A percentile compares a stretch with the other conserved stretches of the same genome.
Evolutionary conservation across 2,329 filamentous ascomycete genomes (phyloP).

Genomic region (Fusarium sp.): DNA sequence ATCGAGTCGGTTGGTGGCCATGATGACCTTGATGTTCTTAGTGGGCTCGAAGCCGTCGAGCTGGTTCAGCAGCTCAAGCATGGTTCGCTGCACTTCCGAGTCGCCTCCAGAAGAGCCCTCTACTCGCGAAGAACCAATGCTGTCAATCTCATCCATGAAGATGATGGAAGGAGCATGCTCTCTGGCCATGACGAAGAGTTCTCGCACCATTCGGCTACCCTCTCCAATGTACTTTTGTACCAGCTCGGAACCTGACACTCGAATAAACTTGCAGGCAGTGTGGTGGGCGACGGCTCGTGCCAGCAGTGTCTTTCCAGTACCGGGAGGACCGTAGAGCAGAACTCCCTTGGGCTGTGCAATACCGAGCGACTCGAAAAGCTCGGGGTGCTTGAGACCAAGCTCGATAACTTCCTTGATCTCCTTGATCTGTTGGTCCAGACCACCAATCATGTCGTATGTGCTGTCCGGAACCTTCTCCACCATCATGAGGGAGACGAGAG

Average conservation of each 20-base stretch:
- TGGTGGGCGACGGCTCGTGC: slow-evolving; percentile 97
- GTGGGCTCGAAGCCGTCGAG: slow-evolving; percentile 98
- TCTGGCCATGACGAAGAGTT: slow-evolving; percentile 98
- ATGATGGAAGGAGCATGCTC: slow-evolving; percentile 99
- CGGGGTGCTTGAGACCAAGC: slow-evolving; percentile 96
- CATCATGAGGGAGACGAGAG: slow-evolving; percentile 99
- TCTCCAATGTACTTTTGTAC: slow-evolving; percentile 99
- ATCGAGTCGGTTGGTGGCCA: slow-evolving; percentile 98
- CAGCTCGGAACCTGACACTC: slow-evolving; percentile 93
- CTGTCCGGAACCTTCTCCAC: slow-evolving; percentile 99
- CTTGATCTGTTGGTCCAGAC: slow-evolving; percentile 98
- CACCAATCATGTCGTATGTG: slow-evolving; percentile 99
- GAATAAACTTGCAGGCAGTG: slow-evolving; percentile 99
- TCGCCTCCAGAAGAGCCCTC: slow-evolving; percentile 96
- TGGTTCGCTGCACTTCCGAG: slow-evolving; percentile 97
- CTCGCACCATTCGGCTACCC: slow-evolving; percentile 96
- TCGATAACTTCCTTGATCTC: slow-evolving; percentile 99
- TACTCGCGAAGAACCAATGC: slow-evolving; percentile 95
- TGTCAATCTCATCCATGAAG: slow-evolving; percentile 99
- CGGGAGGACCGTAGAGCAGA: slow-evolving; percentile 93
- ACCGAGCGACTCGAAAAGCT: slow-evolving; percentile 98
- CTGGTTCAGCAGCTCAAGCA: slow-evolving; percentile 98
- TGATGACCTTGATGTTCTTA: slow-evolving; percentile 99
- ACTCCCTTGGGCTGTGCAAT: slow-evolving; percentile 99
- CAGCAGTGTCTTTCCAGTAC: slow-evolving; percentile 95